Base-by-base conservation (phyloP, 192 early-diverging fungal genomes). In the Physocladia obscura region DNA sequence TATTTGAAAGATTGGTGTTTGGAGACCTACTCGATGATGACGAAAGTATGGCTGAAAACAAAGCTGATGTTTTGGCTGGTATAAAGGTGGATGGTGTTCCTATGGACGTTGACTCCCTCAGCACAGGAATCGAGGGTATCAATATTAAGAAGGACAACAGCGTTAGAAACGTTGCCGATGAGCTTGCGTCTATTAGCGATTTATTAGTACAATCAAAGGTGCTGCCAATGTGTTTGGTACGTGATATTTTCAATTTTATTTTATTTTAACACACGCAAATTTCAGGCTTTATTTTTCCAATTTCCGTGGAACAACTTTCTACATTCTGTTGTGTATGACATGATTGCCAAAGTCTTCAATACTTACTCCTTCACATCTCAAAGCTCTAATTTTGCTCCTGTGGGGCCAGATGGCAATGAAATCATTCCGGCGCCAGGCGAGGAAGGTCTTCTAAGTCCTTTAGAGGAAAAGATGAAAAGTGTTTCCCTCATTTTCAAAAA, bases 281-380 rank as follows among this genome's bases (percentile, higher is more conserved):
- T n/a, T n/a, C n/a, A n/a, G 70, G 87, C 92, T 68, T 77, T 99
- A 55, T 98, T 99, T 70, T 99, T 98, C 81, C 76, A 82, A 35
- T 95, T 93, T 70, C 89, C 90, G 36, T 97, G 96, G 90, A 99
- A 99, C 81, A 99, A 99, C 82, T 96, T 99, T 76, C 74, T 99
- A 69, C 97, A 99, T 74, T 94, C 93, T 26, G 96, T 99, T 30
- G 93, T 97, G 0, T 99, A 97, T 76, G 97, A 99, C 75, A 96
- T 98, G 88, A 86, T 98, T 72, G 94, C 95, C 72, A 97, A 99
- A 78, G 90, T 97, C 32, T 94, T 96, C 67, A 96, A 97, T 75
- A 89, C 93, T 36, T 94, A 91, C 30, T 88, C 94, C 80, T 88
- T 77, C 44, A 83, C 77, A 2, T 68, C 65, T 19, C 65, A 68